These are phyloP conservation scores for Tagetes patula DNA, from an alignment of 129 eudicot species.

Conservation along the genomic window DNA sequence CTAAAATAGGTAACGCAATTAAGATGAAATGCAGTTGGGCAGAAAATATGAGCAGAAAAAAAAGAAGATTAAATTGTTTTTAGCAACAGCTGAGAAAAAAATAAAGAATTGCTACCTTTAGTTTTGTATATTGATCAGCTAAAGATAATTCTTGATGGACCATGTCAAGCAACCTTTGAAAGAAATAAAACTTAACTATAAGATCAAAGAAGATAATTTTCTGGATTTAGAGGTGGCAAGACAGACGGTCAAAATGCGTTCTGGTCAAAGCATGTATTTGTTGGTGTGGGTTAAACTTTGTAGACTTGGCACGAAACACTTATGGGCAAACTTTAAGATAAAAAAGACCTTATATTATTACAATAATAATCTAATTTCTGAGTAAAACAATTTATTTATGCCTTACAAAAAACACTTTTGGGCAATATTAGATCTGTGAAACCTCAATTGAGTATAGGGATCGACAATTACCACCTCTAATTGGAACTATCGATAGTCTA, in stretches of 20 bases:
- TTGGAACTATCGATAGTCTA: background rate
- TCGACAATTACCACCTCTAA: background rate
- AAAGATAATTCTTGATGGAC: slow-evolving; percentile 87
- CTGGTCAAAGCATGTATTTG: too few species aligned
- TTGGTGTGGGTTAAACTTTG: background rate
- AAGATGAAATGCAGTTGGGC: background rate
- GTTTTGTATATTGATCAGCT: slow-evolving; percentile 82
- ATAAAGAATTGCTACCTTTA: slow-evolving; percentile 52
- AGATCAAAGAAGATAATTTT: slow-evolving; percentile 7
- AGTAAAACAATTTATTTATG: background rate
- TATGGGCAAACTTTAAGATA: background rate
- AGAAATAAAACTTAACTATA: slow-evolving; percentile 22
- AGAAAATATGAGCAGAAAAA: background rate
- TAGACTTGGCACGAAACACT: background rate
- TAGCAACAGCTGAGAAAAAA: background rate
- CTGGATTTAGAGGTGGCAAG: background rate
- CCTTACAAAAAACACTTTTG: background rate
- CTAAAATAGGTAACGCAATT: slow-evolving; percentile 33
- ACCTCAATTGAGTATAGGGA: background rate
- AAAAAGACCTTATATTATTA: too few species aligned
- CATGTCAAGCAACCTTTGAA: slow-evolving; percentile 72
- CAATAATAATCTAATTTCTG: background rate
- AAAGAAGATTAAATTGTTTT: background rate
- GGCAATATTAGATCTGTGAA: background rate
- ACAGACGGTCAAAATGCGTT: background rate